Conservation (phyloP, 805 yeast species). For the Millerozyma acaciae region DNA sequence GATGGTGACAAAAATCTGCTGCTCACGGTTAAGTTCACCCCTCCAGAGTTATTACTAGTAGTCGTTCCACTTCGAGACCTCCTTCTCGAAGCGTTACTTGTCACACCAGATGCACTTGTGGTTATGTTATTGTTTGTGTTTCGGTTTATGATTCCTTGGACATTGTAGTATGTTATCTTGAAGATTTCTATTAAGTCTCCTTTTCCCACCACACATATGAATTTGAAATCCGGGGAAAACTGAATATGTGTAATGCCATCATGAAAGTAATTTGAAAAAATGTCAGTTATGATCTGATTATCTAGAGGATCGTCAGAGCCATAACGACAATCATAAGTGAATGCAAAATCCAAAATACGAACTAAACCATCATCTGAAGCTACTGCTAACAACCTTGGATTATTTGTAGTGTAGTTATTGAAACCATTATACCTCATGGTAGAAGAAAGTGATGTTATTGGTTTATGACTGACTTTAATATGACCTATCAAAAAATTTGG, state of each 20-base stretch:
- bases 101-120: slow-evolving; percentile 7
- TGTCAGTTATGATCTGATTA: slow-evolving; percentile 40
- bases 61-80: slow-evolving; percentile 40
- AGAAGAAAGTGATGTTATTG: slow-evolving; percentile 47
- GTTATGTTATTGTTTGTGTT: slow-evolving; percentile 7
- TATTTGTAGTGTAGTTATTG: slow-evolving; percentile 13
- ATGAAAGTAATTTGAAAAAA: slow-evolving; percentile 58
- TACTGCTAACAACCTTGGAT: slow-evolving; percentile 46
- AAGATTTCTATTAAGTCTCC: slow-evolving; percentile 48
- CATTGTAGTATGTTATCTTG: slow-evolving; percentile 38
- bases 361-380: slow-evolving; percentile 65
- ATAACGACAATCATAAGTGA: slow-evolving; percentile 24
- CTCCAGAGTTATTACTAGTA: slow-evolving; percentile 24
- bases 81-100: slow-evolving; percentile 8
- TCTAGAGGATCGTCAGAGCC: slow-evolving; percentile 18
- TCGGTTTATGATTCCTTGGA: slow-evolving; percentile 28
- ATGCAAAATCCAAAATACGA: slow-evolving; percentile 49
- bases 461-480: slow-evolving; percentile 55
- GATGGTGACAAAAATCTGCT: slow-evolving; percentile 18
- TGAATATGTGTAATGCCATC: slow-evolving; percentile 55
- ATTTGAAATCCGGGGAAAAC: slow-evolving; percentile 47
- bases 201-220: slow-evolving; percentile 46
- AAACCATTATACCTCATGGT: slow-evolving; percentile 19
- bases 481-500: slow-evolving; percentile 44
- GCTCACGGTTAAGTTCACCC: slow-evolving; percentile 15